These are phyloP conservation scores for Borealophlyctis nickersoniae DNA, from an alignment of 192 early-diverging fungal genomes.

Conservation along the genomic window DNA sequence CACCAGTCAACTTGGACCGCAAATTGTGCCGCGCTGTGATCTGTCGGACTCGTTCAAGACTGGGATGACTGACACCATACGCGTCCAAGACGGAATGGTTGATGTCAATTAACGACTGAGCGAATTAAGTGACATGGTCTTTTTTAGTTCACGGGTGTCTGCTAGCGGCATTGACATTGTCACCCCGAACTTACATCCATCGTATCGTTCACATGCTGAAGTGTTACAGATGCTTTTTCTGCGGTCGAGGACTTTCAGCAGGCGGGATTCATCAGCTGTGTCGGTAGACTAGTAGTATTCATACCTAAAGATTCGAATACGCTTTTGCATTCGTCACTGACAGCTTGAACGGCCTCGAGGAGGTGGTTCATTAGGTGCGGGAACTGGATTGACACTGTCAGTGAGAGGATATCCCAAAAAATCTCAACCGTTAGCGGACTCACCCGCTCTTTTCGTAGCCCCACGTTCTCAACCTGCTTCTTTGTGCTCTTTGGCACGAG, in stretches of 20 bases:
- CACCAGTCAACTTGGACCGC: slow-evolving; percentile 89
- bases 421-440: background rate
- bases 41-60: slow-evolving; percentile 72
- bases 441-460: slow-evolving; percentile 19
- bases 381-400: slow-evolving; percentile 11
- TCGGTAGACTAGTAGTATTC: background rate
- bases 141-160: no score
- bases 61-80: slow-evolving; percentile 79
- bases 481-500: slow-evolving; percentile 86
- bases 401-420: background rate
- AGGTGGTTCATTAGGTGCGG: slow-evolving; percentile 23
- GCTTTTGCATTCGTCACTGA: slow-evolving; percentile 4
- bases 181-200: background rate
- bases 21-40: slow-evolving; percentile 62
- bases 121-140: no score
- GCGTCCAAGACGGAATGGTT: slow-evolving; percentile 81
- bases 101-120: slow-evolving; percentile 74
- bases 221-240: no score
- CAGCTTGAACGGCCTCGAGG: slow-evolving; percentile 23
- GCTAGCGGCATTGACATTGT: background rate
- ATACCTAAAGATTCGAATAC: slow-evolving; percentile 13
- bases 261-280: background rate
- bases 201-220: background rate
- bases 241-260: no score
- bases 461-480: slow-evolving; percentile 77